phyloP scores from a whole-genome alignment of 164 flowering plant species.

The Magnolia sinica region DNA sequence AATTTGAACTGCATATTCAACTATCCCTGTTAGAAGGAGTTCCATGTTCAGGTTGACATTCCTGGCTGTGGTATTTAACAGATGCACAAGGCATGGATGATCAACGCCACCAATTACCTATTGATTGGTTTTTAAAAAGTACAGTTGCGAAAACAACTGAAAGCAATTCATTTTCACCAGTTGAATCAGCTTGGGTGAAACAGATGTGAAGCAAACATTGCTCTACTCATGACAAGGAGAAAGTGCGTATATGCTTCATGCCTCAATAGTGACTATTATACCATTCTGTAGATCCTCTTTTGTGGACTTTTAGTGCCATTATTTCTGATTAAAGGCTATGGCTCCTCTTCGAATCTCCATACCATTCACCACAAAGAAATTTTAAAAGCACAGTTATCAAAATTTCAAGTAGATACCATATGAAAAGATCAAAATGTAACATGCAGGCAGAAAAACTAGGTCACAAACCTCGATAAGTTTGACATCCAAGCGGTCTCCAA shows the following conservation, averaged over 20 bases:
- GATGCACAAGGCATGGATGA: background rate
- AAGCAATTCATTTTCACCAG: background rate
- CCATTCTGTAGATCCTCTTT: background rate
- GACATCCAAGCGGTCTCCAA: conserved; percentile 92
- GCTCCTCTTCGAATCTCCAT: background rate
- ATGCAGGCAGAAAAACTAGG: background rate
- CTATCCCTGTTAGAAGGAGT: too few species aligned
- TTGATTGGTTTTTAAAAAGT: background rate
- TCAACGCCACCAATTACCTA: background rate
- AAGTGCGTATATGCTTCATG: background rate
- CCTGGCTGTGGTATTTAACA: too few species aligned
- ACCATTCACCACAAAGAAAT: background rate
- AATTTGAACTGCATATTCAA: too few species aligned
- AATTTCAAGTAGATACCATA: background rate
- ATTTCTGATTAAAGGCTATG: background rate
- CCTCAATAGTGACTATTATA: background rate
- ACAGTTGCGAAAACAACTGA: background rate
- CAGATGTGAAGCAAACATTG: background rate
- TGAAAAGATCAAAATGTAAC: background rate
- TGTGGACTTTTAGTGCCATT: background rate
- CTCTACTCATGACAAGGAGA: background rate
- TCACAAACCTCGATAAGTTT: conserved; percentile 83
- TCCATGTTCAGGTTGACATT: too few species aligned
- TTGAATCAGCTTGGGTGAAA: background rate
- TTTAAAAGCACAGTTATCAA: background rate